Percentiles rank a stretch among this genome's conserved stretches.
These are phyloP conservation scores for Trichoderma sp. DNA, from an alignment of 2,329 filamentous ascomycete species.

Conservation along the genomic window DNA sequence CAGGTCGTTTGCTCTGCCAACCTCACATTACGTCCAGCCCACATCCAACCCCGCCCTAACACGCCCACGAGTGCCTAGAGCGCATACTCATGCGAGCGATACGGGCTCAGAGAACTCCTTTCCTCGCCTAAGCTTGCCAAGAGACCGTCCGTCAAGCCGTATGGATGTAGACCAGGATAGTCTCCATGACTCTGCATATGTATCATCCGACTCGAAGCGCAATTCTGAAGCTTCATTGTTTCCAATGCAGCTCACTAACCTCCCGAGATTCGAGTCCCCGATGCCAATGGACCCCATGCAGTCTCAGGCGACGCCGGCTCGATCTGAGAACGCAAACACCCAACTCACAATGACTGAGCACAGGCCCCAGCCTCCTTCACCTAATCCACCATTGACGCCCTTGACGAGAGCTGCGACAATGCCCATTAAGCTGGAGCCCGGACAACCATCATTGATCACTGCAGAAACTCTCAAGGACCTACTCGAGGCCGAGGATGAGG, in stretches of 20 bases:
- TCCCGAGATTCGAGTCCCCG: constrained; percentile 44
- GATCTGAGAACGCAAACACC: constrained; percentile 50
- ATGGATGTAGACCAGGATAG: constrained; percentile 48
- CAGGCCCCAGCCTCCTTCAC: constrained; percentile 40
- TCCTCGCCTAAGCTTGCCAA: constrained; percentile 24
- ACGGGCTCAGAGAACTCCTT: constrained; percentile 37
- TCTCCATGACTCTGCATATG: constrained; percentile 52
- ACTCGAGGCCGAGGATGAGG: constrained; percentile 41
- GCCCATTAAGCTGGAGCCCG: constrained; percentile 48
- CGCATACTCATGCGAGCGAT: constrained; percentile 49
- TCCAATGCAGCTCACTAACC: constrained; percentile 38
- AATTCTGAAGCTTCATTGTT: constrained; percentile 49
- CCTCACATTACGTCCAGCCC: constrained; percentile 44
- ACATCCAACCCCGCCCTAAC: constrained; percentile 30
- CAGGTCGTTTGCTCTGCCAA: constrained; percentile 45
- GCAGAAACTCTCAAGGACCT: constrained; percentile 55
- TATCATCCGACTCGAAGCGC: constrained; percentile 53
- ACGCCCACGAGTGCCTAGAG: constrained; percentile 45
- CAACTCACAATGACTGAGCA: constrained; percentile 54
- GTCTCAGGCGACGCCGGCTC: constrained; percentile 35
- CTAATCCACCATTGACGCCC: constrained; percentile 26
- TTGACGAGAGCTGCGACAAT: constrained; percentile 47
- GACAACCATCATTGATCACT: constrained; percentile 51
- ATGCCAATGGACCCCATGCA: constrained; percentile 30
- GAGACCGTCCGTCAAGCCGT: constrained; percentile 26